Evolutionary conservation across 169 alveolate genomes (phyloP), one percentile per base, ranked within the genome.

Genomic region (Plasmodium vivax): DNA sequence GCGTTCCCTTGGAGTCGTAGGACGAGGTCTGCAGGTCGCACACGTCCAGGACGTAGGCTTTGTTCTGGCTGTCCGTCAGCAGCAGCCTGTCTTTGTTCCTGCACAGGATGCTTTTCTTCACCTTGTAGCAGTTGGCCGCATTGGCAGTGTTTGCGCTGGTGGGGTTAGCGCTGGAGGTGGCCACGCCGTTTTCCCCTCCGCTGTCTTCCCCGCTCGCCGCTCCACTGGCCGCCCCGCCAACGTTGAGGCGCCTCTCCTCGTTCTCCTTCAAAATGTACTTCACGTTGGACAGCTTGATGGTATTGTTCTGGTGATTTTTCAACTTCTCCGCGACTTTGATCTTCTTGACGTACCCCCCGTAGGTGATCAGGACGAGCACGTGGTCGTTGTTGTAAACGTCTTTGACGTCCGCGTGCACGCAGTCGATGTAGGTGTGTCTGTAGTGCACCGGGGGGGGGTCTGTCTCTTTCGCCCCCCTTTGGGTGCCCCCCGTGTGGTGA

Each of bases 191-290:
- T n/a, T 2, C 43, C 1, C n/a, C n/a, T 38, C 4, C 45, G 32
- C 32, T 14, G 12, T 0, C 72, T 3, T 0, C 30, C 6, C 4
- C 45, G 32, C 32, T 14, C 6, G 56, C 41, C 27, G n/a, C 14
- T 23, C 27, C 30, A 5, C 7, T 56, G 0, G 14, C 27, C 3
- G 27, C 30, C 2, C 27, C 23, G 12, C 56, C 32, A 23, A n/a
- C 72, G 23, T 51, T 51, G 27, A 51, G 62, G 0, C 23, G 19
- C 62, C 12, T 80, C 36, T 90, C 94, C 83, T 90, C 94, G 68
- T 80, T 90, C 73, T 90, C 92, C 51, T 90, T 90, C 73, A 90
- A 90, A 90, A 90, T 90, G 73, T 90, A 90, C 45, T 90, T 90
- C 10, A 68, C 91, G 73, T 90, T 90, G 23, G 94, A 81, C 43